Conservation (phyloP, 2,329 filamentous ascomycete species). For the Alternaria sp. region DNA sequence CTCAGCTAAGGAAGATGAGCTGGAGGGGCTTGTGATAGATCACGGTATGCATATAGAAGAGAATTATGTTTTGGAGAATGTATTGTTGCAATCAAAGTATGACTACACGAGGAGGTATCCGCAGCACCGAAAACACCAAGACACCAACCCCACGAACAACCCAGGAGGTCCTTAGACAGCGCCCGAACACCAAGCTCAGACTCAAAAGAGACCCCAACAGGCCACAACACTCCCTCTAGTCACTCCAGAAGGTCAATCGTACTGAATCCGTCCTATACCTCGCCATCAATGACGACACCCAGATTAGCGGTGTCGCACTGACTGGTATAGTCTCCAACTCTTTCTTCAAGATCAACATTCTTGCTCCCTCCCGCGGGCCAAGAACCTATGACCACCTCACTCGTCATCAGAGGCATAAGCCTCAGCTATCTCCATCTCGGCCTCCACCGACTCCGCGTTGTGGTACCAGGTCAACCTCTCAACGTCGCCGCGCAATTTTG, state of each 20-base stretch:
- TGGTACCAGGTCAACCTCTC: not conserved
- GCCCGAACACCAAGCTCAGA: not conserved
- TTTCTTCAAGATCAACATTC: not conserved
- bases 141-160: not conserved
- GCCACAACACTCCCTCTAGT: not conserved
- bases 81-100: not conserved
- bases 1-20: slow-evolving; percentile 36
- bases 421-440: not conserved
- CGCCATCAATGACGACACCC: not conserved
- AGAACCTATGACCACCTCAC: not conserved
- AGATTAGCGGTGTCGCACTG: not conserved
- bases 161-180: not conserved
- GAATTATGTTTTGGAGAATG: not conserved
- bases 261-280: not conserved
- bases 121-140: not conserved
- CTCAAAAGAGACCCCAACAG: not conserved
- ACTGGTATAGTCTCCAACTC: not conserved
- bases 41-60: not conserved
- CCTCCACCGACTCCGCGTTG: not conserved
- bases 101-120: not conserved
- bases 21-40: slow-evolving; percentile 15
- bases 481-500: not conserved
- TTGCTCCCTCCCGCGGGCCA: not conserved
- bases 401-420: not conserved
- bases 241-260: not conserved